phyloP scores from a whole-genome alignment of 768 basidiomycete genomes.

The Suillus ampliporus region DNA sequence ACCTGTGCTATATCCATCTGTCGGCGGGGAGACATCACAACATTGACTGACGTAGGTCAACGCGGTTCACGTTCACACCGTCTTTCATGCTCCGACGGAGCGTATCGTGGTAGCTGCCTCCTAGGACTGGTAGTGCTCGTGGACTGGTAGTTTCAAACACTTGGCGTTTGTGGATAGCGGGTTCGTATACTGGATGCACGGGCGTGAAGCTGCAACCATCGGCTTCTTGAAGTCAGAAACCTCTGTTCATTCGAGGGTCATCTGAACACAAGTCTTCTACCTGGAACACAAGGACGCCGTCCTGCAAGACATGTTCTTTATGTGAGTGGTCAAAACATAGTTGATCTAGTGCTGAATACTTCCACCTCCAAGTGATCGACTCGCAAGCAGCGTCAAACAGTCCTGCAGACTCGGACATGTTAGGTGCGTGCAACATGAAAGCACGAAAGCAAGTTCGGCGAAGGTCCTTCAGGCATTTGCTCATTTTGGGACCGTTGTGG shows the following conservation, averaged over 20 bases:
- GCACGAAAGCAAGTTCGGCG: not conserved
- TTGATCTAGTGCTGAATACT: not conserved
- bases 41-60: not conserved
- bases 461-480: not conserved
- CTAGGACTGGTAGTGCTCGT: too few relatives aligned
- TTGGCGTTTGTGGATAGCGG: not conserved
- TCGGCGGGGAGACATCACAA: not conserved
- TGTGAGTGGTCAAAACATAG: not conserved
- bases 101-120: too few relatives aligned
- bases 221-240: not conserved
- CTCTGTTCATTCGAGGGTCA: not conserved
- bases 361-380: not conserved
- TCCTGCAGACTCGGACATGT: not conserved
- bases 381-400: not conserved
- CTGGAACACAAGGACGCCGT: not conserved
- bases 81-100: not conserved
- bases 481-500: constrained; percentile 42
- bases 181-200: not conserved
- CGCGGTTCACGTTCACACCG: not conserved
- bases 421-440: not conserved
- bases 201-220: not conserved
- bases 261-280: not conserved
- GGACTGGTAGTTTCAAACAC: not conserved
- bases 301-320: not conserved
- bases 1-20: not conserved